A percentile compares a stretch with the other conserved stretches of the same genome.
These are phyloP conservation scores for Glarea lozoyensis DNA, from an alignment of 495 filamentous ascomycete species.

Conservation along the genomic window DNA sequence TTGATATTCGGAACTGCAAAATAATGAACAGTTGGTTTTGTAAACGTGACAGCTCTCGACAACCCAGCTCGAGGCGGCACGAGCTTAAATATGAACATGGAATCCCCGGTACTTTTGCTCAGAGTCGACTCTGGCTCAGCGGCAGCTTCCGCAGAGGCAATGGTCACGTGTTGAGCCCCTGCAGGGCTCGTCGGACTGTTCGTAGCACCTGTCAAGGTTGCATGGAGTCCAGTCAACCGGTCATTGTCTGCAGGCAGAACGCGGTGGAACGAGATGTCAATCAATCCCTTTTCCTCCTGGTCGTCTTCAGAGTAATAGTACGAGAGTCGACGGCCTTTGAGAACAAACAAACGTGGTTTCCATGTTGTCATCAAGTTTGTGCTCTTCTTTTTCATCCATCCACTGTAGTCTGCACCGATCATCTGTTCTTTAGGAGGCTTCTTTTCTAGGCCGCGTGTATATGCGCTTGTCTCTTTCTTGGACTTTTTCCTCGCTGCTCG, in stretches of 20 bases:
- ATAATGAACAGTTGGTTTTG: conserved; percentile 92
- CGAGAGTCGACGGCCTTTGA: conserved; percentile 81
- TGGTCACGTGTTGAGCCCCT: conserved; percentile 48
- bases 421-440: conserved; percentile 80
- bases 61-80: conserved; percentile 84
- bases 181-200: conserved; percentile 66
- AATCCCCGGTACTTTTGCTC: conserved; percentile 31
- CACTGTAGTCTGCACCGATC: conserved; percentile 79
- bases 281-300: conserved; percentile 84
- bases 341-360: conserved; percentile 90
- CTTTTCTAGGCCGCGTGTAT: conserved; percentile 76
- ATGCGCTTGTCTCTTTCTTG: conserved; percentile 93
- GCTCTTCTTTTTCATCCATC: conserved; percentile 99
- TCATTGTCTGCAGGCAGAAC: conserved; percentile 95
- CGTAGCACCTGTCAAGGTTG: conserved; percentile 80
- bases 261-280: conserved; percentile 94
- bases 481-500: conserved; percentile 41
- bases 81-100: conserved; percentile 96
- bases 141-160: conserved; percentile 34
- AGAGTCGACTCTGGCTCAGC: conserved; percentile 27
- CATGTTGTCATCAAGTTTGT: conserved; percentile 93
- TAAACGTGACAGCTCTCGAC: conserved; percentile 89
- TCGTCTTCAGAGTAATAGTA: conserved; percentile 97
- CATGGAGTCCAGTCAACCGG: conserved; percentile 79
- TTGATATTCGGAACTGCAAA: conserved; percentile 89